A percentile compares a stretch with the other conserved stretches of the same genome.
These are phyloP conservation scores for Penicillium maclennaniae DNA, from an alignment of 495 filamentous ascomycete species.

Conservation along the genomic window DNA sequence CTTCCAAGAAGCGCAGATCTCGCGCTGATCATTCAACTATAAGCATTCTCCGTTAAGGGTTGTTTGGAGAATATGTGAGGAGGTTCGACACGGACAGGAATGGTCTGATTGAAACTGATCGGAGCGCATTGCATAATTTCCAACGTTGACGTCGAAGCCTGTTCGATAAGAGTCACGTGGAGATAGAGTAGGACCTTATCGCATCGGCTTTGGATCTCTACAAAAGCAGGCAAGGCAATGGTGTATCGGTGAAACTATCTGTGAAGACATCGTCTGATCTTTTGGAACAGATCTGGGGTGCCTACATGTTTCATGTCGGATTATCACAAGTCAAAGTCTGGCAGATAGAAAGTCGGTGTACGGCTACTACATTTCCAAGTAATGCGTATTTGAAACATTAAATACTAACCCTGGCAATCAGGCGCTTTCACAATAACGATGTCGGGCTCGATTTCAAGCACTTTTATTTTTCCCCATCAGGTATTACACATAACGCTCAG, in stretches of 20 bases:
- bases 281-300: too few relatives aligned
- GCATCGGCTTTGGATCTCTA: too few relatives aligned
- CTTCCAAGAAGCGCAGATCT: constrained; percentile 9
- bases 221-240: too few relatives aligned
- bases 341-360: background rate
- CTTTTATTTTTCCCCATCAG: background rate
- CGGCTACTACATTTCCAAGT: background rate
- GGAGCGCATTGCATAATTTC: background rate
- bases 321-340: background rate
- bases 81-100: background rate
- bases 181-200: constrained; percentile 5
- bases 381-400: background rate
- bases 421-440: background rate
- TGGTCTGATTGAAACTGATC: background rate
- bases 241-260: too few relatives aligned
- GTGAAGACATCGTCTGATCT: background rate
- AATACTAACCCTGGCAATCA: background rate
- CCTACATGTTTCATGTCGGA: too few relatives aligned
- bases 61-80: background rate
- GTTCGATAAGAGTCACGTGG: constrained; percentile 14
- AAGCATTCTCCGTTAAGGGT: background rate
- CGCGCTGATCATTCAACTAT: background rate
- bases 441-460: background rate
- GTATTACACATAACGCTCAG: background rate
- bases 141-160: constrained; percentile 11